Evolutionary conservation across 306 rosid species (phyloP), one percentile per base, ranked within the genome.

Genomic region (Castanopsis chinensis): DNA sequence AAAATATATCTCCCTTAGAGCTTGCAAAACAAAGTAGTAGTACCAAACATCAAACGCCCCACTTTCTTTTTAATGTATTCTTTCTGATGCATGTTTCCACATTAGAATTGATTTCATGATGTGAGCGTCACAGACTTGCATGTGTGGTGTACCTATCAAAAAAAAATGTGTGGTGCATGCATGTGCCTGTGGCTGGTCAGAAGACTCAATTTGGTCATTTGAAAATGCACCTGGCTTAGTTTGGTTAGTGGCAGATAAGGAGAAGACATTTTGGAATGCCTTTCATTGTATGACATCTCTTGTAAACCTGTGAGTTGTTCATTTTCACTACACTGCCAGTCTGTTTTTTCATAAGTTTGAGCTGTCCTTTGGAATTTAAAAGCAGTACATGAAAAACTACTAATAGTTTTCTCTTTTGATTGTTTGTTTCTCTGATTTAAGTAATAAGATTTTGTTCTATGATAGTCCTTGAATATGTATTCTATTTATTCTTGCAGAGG

Each of bases 401-500:
- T 53, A 30, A 37, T 14, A 21, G 64, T 43, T 45, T 15, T 23
- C 49, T 20, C 43, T 4, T 9, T 75, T 52, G 21, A 19, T 33
- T 72, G 11, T 18, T 49, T 5, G 14, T 49, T 49, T 13, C 14
- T 7, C 73, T 54, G 41, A 53, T 25, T 27, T 25, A 12, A 55
- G 18, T 55, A 63, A 54, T 74, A 23, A 56, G 37, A 18, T 71
- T 54, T 74, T 73, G 43, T 57, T 63, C 18, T 35, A 52, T 80
- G 41, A 67, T 60, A 27, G 51, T 55, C 79, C 43, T 71, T 83
- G 28, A 79, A 43, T 76, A 25, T 75, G 35, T 32, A 78, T 75
- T 69, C 71, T 71, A 52, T 68, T 37, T 87, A 33, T 78, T 76
- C 55, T 77, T 90, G 82, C 94, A 95, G 99, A 95, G 98, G 99